phyloP scores from a whole-genome alignment of 192 early-diverging fungal species.

The Phlyctochytrium arcticum region DNA sequence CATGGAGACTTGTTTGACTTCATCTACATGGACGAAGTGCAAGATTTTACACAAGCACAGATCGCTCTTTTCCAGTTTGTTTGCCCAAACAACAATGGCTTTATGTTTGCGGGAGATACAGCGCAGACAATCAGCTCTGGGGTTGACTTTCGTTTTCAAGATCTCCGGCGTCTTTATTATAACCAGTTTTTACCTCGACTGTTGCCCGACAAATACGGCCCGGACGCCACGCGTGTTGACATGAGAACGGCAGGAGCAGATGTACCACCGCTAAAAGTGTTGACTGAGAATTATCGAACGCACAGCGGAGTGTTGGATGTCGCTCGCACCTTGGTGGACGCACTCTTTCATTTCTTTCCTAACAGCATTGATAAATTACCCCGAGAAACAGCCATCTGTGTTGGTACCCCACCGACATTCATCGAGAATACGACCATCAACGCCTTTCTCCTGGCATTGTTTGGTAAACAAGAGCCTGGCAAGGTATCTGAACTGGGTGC shows the following conservation, averaged over 20 bases:
- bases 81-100: background rate
- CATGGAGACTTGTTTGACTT: background rate
- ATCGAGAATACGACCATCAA: background rate
- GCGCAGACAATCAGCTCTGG: background rate
- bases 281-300: background rate
- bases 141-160: background rate
- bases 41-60: slow-evolving; percentile 2
- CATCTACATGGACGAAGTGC: slow-evolving; percentile 7
- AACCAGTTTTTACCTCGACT: background rate
- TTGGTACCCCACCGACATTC: background rate
- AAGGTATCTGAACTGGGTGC: background rate
- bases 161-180: background rate
- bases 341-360: background rate
- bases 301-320: background rate
- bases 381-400: background rate
- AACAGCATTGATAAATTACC: background rate
- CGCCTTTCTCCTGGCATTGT: background rate
- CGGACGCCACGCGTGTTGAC: background rate
- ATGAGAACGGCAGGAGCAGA: background rate
- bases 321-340: background rate
- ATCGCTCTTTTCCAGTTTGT: background rate
- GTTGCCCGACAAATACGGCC: background rate
- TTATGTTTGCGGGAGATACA: slow-evolving; percentile 5
- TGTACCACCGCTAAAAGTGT: background rate
- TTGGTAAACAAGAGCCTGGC: background rate